Percentiles rank a stretch among this genome's conserved stretches.
Evolutionary conservation across 1,284 basidiomycete genomes (phyloP).

Genomic region (Golubevia sp.): DNA sequence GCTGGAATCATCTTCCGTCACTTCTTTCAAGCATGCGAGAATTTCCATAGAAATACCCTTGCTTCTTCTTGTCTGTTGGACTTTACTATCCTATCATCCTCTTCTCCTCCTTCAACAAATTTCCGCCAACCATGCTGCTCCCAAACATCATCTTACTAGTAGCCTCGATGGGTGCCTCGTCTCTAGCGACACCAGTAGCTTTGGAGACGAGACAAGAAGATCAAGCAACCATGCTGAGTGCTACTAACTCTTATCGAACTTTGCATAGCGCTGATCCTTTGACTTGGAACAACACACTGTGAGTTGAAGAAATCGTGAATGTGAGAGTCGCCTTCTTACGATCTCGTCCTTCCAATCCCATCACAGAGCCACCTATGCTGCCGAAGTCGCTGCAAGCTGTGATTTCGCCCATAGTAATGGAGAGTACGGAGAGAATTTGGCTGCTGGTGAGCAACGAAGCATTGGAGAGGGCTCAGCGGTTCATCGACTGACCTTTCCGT

Average conservation of each 20-base stretch:
- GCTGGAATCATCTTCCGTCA: no score
- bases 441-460: constrained; percentile 8
- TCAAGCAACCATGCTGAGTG: background rate
- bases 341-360: background rate
- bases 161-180: background rate
- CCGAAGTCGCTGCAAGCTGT: constrained; percentile 12
- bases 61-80: no score
- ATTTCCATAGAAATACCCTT: no score
- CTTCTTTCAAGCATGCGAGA: no score
- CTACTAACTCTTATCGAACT: background rate
- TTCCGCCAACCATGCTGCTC: background rate
- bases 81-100: no score
- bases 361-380: background rate
- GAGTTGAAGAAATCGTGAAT: background rate
- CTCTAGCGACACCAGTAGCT: background rate
- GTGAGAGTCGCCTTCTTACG: background rate
- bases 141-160: background rate
- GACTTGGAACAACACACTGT: background rate
- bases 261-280: background rate
- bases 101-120: no score
- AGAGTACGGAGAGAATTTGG: constrained; percentile 34
- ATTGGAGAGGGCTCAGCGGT: background rate
- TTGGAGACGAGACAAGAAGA: background rate
- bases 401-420: constrained; percentile 27
- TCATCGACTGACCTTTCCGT: background rate